These are phyloP conservation scores for Isabelozyma heimii DNA, from an alignment of 805 yeast species.

Conservation along the genomic window DNA sequence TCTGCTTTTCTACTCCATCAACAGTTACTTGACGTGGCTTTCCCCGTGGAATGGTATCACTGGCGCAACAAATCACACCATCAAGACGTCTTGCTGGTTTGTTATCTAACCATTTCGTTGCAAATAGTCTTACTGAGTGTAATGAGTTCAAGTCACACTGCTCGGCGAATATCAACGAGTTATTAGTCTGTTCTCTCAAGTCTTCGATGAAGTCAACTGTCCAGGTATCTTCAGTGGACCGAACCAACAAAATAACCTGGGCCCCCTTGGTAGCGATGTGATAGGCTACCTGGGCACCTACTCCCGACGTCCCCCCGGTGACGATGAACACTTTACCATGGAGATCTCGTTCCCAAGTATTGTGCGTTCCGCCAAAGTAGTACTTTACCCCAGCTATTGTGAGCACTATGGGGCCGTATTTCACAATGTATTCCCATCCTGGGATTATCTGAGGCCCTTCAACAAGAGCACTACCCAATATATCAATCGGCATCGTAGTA, in stretches of 20 bases:
- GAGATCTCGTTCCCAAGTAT: conserved; percentile 89
- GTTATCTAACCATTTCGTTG: conserved; percentile 91
- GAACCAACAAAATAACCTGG: conserved; percentile 71
- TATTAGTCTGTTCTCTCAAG: conserved; percentile 65
- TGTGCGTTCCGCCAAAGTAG: conserved; percentile 74
- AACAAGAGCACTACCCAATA: conserved; percentile 60
- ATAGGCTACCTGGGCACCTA: conserved; percentile 73
- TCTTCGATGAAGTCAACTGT: conserved; percentile 75
- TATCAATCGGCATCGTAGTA: conserved; percentile 74
- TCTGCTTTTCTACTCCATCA: conserved; percentile 87
- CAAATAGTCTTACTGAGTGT: conserved; percentile 79
- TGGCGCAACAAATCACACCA: conserved; percentile 86
- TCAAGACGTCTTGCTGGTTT: conserved; percentile 88
- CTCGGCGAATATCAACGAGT: conserved; percentile 85
- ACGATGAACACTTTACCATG: conserved; percentile 84
- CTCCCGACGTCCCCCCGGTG: conserved; percentile 93
- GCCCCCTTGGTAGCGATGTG: conserved; percentile 84
- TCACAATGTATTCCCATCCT: conserved; percentile 59
- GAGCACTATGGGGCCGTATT: conserved; percentile 54
- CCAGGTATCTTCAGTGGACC: conserved; percentile 69
- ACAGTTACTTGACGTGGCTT: conserved; percentile 58
- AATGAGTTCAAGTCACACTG: conserved; percentile 77
- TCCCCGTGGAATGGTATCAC: conserved; percentile 72
- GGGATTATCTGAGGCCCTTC: conserved; percentile 81
- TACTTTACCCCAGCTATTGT: conserved; percentile 54